Percentiles rank a stretch among this genome's conserved stretches.
phyloP scores from a whole-genome alignment of 2,329 filamentous ascomycete genomes.

The Ambrosiella cleistominuta region DNA sequence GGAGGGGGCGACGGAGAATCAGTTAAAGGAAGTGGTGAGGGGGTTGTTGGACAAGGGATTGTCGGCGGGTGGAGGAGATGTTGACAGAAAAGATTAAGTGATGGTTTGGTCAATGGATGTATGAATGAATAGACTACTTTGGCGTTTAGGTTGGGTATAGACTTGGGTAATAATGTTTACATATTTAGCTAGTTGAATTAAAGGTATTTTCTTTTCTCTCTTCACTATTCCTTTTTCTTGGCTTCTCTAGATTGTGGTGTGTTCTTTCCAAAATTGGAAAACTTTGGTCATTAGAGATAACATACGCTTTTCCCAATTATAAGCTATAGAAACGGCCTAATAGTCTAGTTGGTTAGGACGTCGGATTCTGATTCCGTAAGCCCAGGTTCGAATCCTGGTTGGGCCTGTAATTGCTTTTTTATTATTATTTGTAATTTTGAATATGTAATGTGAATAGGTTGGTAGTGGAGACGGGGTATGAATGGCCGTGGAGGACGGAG shows the following conservation, averaged over 20 bases:
- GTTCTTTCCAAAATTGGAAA: background rate
- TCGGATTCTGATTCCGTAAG: slow-evolving; percentile 3
- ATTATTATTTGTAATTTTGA: background rate
- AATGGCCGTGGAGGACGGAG: no score
- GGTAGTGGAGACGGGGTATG: background rate
- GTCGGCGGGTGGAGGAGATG: background rate
- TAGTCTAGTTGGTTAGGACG: slow-evolving; percentile 3
- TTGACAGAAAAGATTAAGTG: background rate
- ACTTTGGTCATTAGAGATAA: background rate
- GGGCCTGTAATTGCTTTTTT: background rate
- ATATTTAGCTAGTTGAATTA: background rate
- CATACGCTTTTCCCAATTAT: background rate
- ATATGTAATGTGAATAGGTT: background rate
- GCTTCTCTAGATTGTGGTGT: no score
- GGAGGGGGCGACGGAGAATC: slow-evolving; percentile 7
- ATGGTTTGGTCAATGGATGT: no score
- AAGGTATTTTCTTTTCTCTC: background rate
- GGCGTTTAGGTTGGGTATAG: background rate
- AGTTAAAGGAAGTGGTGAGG: background rate
- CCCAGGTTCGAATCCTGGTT: slow-evolving; percentile 3
- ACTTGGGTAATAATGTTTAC: background rate
- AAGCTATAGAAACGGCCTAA: background rate
- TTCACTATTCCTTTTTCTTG: background rate
- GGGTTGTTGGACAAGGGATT: background rate
- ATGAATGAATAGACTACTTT: background rate